Percentiles rank a stretch among this genome's conserved stretches.
Evolutionary conservation across 768 basidiomycete genomes (phyloP).

Genomic region (Boletus sp.): DNA sequence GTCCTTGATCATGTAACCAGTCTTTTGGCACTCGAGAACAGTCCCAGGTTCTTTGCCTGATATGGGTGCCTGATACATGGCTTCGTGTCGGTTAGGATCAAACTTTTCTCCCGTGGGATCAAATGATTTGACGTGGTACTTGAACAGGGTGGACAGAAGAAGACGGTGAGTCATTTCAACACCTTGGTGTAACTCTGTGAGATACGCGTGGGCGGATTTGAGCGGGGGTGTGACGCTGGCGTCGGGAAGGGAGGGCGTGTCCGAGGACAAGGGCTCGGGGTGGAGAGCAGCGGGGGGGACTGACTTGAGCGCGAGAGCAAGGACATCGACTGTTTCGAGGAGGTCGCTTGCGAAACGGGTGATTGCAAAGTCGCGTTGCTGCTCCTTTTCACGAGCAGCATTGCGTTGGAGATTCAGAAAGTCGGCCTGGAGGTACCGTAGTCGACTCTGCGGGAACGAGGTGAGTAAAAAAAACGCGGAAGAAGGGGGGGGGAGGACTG

Average conservation of each 20-base stretch:
- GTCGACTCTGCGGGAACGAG: conserved; percentile 58
- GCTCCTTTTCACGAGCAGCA: conserved; percentile 85
- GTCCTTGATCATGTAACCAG: conserved; percentile 92
- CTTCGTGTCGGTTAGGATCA: conserved; percentile 95
- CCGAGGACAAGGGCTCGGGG: conserved; percentile 22
- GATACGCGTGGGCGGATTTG: conserved; percentile 57
- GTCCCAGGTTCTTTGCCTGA: conserved; percentile 88
- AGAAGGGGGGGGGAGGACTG: conserved; percentile 30
- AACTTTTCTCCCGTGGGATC: conserved; percentile 91
- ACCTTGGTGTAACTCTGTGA: conserved; percentile 75
- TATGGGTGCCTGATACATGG: conserved; percentile 88
- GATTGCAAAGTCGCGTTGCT: conserved; percentile 92
- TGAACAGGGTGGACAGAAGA: conserved; percentile 84
- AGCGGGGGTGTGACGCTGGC: conserved; percentile 29
- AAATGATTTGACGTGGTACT: conserved; percentile 88
- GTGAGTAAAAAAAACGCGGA: conserved; percentile 5
- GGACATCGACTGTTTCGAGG: conserved; percentile 87
- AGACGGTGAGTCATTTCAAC: conserved; percentile 91
- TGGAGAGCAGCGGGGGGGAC: conserved; percentile 53
- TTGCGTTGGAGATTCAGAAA: conserved; percentile 94
- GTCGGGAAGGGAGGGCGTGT: conserved; percentile 28
- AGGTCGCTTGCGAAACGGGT: conserved; percentile 86
- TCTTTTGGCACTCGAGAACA: conserved; percentile 87
- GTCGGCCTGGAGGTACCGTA: conserved; percentile 92
- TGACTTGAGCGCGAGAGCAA: conserved; percentile 78